Evolutionary conservation across 1,139 yeast species (phyloP), one percentile per base, ranked within the genome.

Genomic region (Saccharomyces hybrid): DNA sequence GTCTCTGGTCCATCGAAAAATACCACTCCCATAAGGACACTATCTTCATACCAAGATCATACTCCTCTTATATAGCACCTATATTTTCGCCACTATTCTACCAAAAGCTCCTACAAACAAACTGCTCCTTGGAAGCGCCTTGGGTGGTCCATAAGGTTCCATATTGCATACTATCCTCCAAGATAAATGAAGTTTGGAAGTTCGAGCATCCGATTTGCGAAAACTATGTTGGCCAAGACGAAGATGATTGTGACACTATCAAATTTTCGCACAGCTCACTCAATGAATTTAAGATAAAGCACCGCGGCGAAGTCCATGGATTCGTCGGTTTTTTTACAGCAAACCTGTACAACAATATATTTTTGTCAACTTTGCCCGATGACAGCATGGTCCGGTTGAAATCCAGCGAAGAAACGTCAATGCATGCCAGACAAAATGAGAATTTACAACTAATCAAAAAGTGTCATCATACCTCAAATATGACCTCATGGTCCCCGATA

Each of bases 321-420:
- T 70, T 91, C 48, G 75, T 83, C 6, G 97, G 97, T 0, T 83
- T 75, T 64, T 90, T 91, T 65, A 76, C 77, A 13, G 83, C 95
- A 0, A 77, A 70, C 1, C 74, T 90, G 14, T 87, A 82, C 66
- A 80, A 78, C 0, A 83, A 81, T 51, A 73, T 84, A 34, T 70
- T 69, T 19, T 71, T 90, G 5, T 79, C 86, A 5, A 84, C 80
- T 16, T 69, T 77, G 5, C 87, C 87, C 0, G 75, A 75, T 32
- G 62, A 61, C 25, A 57, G 60, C 3, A 54, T 56, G 1, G 52
- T 66, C 19, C 49, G 53, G 9, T 38, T 38, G n/a, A 38, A 38
- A 41, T 27, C 13, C 11, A 27, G n/a, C 6, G 49, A 11, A 25
- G 26, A 32, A 27, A 25, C 8, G 26, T 42, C 13, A n/a, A 48